Base-by-base conservation (phyloP, 352 stramenopile genomes). In the Salisapilia sapeloensis region DNA sequence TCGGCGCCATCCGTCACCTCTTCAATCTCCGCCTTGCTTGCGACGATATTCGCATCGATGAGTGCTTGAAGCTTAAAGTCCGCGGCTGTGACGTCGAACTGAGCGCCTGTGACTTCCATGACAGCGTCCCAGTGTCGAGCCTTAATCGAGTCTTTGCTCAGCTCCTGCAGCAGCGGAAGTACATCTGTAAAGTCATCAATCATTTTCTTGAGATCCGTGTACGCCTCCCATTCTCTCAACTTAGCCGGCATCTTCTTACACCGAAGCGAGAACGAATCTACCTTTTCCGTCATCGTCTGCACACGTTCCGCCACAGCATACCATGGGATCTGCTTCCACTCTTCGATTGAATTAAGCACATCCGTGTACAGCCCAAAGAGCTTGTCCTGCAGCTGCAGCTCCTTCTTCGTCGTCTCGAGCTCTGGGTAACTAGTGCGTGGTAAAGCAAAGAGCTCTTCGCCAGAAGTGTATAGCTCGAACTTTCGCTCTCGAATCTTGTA, bases 141-240 rank as follows among this genome's bases (percentile, higher is more conserved):
- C 40, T 90, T 87, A 43, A 99, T 97, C 7, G 83, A 97, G 29
- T 94, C 75, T 37, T 98, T 98, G 21, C 90, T 96, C 13, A 99
- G 56, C 38, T 97, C 92, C 42, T 96, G 80, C 2, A 99, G 48
- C 4, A 99, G 50, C 8, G 94, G 94, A 5, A 99, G 46, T 5
- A 98, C 85, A 29, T 91, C 92, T 2, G 94, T 95, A 36, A 98
- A 98, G 43, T 98, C 93, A 42, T 98, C 87, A 40, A 99, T 97
- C 69, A 96, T 93, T 35, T 89, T 82, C 46, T 94, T 96, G 1
- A 98, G 50, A 31, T 96, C 82, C 1, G 87, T 93, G 54, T 97
- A 98, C 4, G 94, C 95, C 24, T 97, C 87, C 78, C 94, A 99
- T 35, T 97, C 89, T 27, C 92, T 72, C 27, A 99, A 59, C 40